Conservation (phyloP, 2,329 filamentous ascomycete genomes). For the Dactylellina parvicollis region DNA sequence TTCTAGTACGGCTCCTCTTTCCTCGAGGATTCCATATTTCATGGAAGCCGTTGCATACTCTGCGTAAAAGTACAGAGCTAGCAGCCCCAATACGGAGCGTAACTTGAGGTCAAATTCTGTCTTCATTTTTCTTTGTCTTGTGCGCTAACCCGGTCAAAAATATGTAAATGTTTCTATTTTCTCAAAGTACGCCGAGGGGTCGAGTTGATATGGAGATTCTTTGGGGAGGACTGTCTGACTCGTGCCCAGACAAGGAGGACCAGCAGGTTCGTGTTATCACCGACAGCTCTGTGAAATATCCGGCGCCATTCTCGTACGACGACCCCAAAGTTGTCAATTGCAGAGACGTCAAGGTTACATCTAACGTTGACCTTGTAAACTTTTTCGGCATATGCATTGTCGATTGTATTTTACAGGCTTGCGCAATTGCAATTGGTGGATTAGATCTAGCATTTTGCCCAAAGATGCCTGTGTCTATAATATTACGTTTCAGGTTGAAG, state of each 20-base stretch:
- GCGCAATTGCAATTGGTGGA: too few relatives aligned
- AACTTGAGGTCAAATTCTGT: background rate
- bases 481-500: too few relatives aligned
- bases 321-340: too few relatives aligned
- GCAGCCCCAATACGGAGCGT: background rate
- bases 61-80: constrained; percentile 7
- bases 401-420: too few relatives aligned
- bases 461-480: too few relatives aligned
- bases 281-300: background rate
- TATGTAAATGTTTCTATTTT: background rate
- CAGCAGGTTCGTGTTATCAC: background rate
- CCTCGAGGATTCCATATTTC: background rate
- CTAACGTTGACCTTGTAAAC: too few relatives aligned
- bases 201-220: constrained; percentile 12
- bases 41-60: background rate
- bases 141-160: background rate
- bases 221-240: background rate
- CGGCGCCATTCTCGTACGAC: background rate
- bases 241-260: too few relatives aligned
- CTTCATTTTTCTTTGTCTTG: constrained; percentile 8
- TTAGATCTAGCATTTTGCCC: too few relatives aligned
- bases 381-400: too few relatives aligned
- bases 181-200: background rate
- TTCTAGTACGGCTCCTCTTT: background rate
- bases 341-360: too few relatives aligned